A percentile compares a stretch with the other conserved stretches of the same genome.
These are phyloP conservation scores for Ambispora gerdemannii DNA, from an alignment of 192 early-diverging fungal species.

Conservation along the genomic window DNA sequence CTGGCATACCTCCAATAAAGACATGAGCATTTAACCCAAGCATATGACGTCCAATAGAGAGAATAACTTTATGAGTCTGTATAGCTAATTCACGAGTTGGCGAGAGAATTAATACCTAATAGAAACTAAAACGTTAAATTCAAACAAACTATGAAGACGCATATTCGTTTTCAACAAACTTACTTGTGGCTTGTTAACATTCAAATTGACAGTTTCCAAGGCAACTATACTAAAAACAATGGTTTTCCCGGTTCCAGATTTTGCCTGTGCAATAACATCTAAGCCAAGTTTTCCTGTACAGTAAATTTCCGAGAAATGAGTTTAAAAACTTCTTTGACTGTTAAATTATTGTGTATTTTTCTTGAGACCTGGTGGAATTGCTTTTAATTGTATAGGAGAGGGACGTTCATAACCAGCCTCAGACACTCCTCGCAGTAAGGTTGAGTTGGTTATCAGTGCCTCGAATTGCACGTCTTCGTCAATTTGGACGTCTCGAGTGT, in stretches of 20 bases:
- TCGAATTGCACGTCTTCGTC: slow-evolving; percentile 54
- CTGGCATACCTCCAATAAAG: slow-evolving; percentile 57
- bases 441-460: slow-evolving; percentile 43
- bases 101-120: slow-evolving; percentile 50
- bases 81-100: slow-evolving; percentile 63
- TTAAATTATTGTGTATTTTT: not conserved
- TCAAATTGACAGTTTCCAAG: slow-evolving; percentile 45
- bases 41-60: slow-evolving; percentile 36
- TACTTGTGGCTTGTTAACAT: slow-evolving; percentile 31
- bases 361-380: slow-evolving; percentile 51
- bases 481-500: slow-evolving; percentile 52
- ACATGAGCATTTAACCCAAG: slow-evolving; percentile 36
- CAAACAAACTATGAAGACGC: slow-evolving; percentile 27
- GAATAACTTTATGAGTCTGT: slow-evolving; percentile 57
- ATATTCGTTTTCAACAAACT: no score
- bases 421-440: slow-evolving; percentile 42
- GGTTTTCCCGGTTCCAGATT: slow-evolving; percentile 58
- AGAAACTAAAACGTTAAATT: not conserved
- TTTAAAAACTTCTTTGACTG: no score
- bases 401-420: slow-evolving; percentile 55
- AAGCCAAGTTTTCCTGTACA: slow-evolving; percentile 49
- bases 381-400: slow-evolving; percentile 63
- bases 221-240: slow-evolving; percentile 64
- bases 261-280: slow-evolving; percentile 82
- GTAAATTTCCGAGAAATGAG: no score